phyloP scores from a whole-genome alignment of 2,329 filamentous ascomycete species.

The Aschersonia sp. region DNA sequence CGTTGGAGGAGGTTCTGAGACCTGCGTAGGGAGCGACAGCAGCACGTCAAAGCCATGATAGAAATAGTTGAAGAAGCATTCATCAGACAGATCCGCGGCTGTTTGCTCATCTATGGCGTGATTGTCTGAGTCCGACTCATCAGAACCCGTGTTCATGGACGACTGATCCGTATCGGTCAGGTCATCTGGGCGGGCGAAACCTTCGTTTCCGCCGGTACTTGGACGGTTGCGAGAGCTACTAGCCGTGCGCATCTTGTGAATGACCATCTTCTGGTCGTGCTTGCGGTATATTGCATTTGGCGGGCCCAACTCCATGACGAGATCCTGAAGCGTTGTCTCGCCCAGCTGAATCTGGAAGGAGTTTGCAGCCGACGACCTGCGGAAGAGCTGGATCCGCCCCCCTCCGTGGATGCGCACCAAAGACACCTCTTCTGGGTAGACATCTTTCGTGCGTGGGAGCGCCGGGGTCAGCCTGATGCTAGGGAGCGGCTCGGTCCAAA shows the following conservation, averaged over 20 bases:
- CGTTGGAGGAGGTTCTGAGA: constrained; percentile 45
- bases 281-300: constrained; percentile 91
- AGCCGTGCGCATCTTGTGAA: constrained; percentile 52
- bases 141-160: constrained; percentile 55
- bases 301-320: constrained; percentile 80
- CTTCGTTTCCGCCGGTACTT: constrained; percentile 22
- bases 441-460: constrained; percentile 58
- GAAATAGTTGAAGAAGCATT: constrained; percentile 97
- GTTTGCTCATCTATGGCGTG: constrained; percentile 43
- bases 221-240: constrained; percentile 37
- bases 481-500: constrained; percentile 64
- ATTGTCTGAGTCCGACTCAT: constrained; percentile 44
- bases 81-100: constrained; percentile 42
- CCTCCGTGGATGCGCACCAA: constrained; percentile 64
- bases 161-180: constrained; percentile 62
- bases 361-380: constrained; percentile 44
- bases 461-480: constrained; percentile 61
- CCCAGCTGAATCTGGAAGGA: constrained; percentile 63
- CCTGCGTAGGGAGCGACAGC: constrained; percentile 59
- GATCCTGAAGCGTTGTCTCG: constrained; percentile 81
- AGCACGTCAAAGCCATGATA: constrained; percentile 88
- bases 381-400: constrained; percentile 63
- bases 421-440: constrained; percentile 80
- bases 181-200: constrained; percentile 32
- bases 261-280: constrained; percentile 76